Percentiles rank a stretch among this genome's conserved stretches.
phyloP scores from a whole-genome alignment of 176 grass and related monocot species.

The Hordeum marinum region DNA sequence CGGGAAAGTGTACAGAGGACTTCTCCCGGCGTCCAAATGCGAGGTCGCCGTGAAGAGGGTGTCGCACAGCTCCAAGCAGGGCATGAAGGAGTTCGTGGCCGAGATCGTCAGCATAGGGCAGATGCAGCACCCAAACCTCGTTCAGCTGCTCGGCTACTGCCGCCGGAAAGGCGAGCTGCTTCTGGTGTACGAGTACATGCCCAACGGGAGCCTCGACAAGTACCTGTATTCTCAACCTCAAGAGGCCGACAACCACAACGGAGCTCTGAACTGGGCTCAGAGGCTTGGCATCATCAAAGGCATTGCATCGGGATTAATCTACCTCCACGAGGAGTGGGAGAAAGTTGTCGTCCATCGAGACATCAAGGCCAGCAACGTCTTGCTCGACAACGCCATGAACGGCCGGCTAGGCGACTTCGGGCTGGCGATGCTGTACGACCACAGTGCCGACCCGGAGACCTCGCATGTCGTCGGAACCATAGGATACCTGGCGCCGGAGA shows the following conservation, averaged over 20 bases:
- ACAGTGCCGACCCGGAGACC: background rate
- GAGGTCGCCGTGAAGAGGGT: background rate
- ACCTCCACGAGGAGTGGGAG: background rate
- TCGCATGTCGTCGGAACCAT: background rate
- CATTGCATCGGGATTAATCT: background rate
- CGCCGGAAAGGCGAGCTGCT: background rate
- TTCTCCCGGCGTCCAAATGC: background rate
- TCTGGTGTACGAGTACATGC: background rate
- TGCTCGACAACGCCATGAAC: conserved; percentile 44
- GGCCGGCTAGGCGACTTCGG: conserved; percentile 45
- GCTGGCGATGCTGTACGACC: conserved; percentile 48
- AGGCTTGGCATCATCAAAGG: background rate
- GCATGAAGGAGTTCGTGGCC: background rate
- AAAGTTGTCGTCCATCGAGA: conserved; percentile 25
- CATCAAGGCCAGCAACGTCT: conserved; percentile 57
- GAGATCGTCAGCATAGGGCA: background rate
- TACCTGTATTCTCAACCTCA: background rate
- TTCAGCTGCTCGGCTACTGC: background rate
- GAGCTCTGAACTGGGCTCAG: background rate
- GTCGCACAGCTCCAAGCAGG: background rate
- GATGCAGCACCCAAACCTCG: background rate
- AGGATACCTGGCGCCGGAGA: background rate
- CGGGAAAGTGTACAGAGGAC: background rate
- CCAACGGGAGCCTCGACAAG: background rate
- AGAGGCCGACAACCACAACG: background rate